Base-by-base conservation (phyloP, 345 rosid species). In the Durio zibethinus region DNA sequence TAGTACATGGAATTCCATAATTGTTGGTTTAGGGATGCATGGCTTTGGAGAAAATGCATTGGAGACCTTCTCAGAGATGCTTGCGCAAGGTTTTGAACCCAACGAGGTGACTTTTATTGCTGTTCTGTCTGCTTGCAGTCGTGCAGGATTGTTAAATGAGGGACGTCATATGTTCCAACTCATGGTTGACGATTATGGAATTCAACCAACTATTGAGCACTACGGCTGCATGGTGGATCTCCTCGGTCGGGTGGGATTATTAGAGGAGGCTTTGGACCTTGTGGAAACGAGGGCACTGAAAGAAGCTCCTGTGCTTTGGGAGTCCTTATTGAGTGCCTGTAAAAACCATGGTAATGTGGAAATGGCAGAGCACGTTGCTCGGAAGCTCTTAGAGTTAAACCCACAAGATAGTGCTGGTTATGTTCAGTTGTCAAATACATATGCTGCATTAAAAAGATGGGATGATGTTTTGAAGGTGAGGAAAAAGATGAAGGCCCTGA, bases 221-320 rank as follows among this genome's bases (percentile, higher is more conserved):
- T 84, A 80, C 67, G 84, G 88, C 69, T 86, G 88, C 74, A 80
- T 88, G 89, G 86, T 88, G 69, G 89, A 88, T 84, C 78, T 88
- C 73, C 88, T 88, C 61, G 88, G 88, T 62, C 77, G 85, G 53
- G 63, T 74, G 60, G 89, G 89, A 10, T 77, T 78, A 45, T 20
- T 84, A 52, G 78, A 83, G 67, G 88, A 88, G 73, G 91, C 87
- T 0, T 85, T 85, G 71, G 76, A 80, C 25, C 80, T 88, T 53
- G 74, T 85, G 72, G 61, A 76, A 45, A 56, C 66, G 20, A 63
- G 81, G 83, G 79, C 85, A 79, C 25, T 27, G 45, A 66, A 77
- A 53, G 85, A 78, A 77, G 78, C 80, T 85, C 76, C 57, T 15
- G 57, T 82, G 31, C 52, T 84, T 27, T 72, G 84, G 68, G 84